Evolutionary conservation across 192 early-diverging fungal genomes (phyloP).

Genomic region (Cladochytrium replicatum): DNA sequence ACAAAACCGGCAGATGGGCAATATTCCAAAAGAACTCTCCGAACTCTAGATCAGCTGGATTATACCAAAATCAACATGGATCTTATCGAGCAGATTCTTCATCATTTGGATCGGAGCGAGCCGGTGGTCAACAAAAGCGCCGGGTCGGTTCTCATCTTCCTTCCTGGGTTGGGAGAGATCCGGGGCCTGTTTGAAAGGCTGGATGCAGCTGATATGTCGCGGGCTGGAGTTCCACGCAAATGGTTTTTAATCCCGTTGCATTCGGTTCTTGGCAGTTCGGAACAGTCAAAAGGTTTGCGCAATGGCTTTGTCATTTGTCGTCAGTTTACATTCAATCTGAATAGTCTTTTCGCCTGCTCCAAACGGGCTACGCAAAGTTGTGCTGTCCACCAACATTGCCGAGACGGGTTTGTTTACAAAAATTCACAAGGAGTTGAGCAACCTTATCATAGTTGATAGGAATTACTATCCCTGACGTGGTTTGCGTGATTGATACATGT

Average conservation of each 20-base stretch:
- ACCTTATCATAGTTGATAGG: constrained; percentile 6
- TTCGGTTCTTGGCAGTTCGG: constrained; percentile 44
- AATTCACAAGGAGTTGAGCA: no score
- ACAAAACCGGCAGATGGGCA: not conserved
- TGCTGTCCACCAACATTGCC: constrained; percentile 70
- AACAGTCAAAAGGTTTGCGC: constrained; percentile 41
- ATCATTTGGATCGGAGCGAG: constrained; percentile 21
- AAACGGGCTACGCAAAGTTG: constrained; percentile 48
- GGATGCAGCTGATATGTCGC: constrained; percentile 11
- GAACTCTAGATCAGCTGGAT: constrained; percentile 40
- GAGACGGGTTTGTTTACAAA: constrained; percentile 65
- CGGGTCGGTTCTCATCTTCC: constrained; percentile 64
- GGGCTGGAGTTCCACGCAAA: constrained; percentile 29
- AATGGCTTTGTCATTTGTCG: not conserved
- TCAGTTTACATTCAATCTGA: not conserved
- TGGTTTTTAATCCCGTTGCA: constrained; percentile 46
- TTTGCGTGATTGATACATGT: constrained; percentile 64
- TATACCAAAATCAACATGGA: constrained; percentile 45
- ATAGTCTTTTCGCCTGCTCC: constrained; percentile 50
- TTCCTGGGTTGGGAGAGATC: constrained; percentile 54
- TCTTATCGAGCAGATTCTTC: constrained; percentile 31
- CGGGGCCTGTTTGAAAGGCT: constrained; percentile 45
- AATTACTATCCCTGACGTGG: constrained; percentile 56
- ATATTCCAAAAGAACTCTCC: constrained; percentile 6
- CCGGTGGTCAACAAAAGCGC: not conserved